Evolutionary conservation across 805 yeast genomes (phyloP).

Genomic region (Candida boidinii): DNA sequence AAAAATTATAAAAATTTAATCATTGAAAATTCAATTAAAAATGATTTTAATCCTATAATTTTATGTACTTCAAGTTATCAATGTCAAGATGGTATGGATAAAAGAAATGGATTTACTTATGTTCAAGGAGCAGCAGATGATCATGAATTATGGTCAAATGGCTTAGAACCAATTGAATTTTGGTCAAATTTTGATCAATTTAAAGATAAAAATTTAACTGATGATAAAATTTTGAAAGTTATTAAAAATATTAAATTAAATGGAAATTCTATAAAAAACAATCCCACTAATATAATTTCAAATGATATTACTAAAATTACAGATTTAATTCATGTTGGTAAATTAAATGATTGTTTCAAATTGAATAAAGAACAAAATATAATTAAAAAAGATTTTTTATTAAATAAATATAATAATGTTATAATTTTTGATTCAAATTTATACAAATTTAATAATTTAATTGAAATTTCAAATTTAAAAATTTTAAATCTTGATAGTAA

Average conservation of each 20-base stretch:
- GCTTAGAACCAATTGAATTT: conserved; percentile 42
- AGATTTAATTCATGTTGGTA: conserved; percentile 15
- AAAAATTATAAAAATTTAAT: neutral
- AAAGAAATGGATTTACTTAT: conserved; percentile 43
- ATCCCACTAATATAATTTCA: neutral
- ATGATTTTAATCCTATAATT: conserved; percentile 31
- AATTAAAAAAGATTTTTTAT: too few species aligned
- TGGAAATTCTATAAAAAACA: neutral
- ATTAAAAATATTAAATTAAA: conserved; percentile 3
- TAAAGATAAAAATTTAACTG: conserved; percentile 17
- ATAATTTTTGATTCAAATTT: too few species aligned
- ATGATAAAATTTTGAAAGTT: conserved; percentile 18
- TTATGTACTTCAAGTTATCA: conserved; percentile 55
- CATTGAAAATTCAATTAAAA: too few species aligned
- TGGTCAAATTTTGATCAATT: conserved; percentile 38
- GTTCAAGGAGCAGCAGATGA: conserved; percentile 96
- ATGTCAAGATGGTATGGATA: conserved; percentile 50
- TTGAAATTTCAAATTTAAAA: too few species aligned
- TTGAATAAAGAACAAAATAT: neutral
- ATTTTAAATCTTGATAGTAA: conserved; percentile 11
- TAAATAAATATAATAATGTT: too few species aligned
- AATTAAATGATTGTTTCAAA: conserved; percentile 5
- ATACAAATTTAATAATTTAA: too few species aligned
- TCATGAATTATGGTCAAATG: conserved; percentile 75
- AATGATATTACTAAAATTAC: conserved; percentile 10